Base-by-base conservation (phyloP, 2,329 filamentous ascomycete species). In the Curvularia spicifera region DNA sequence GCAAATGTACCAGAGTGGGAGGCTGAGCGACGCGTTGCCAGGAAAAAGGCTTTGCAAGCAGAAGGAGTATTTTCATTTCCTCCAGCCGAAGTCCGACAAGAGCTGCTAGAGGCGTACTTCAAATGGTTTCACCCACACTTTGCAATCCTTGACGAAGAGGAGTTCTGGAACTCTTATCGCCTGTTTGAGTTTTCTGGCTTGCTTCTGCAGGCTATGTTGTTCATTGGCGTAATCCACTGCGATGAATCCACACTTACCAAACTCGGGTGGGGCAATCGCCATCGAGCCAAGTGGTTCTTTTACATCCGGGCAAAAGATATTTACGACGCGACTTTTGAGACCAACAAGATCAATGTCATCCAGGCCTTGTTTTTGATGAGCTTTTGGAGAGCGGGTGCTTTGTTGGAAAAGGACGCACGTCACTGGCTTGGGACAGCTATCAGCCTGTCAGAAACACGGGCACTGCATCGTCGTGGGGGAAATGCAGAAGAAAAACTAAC, bases 61-160 rank as follows among this genome's bases (percentile, higher is more conserved):
- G 78, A 79, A 33, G 79, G 76, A 0, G 78, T 75, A 2, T 79
- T 85, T 42, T 77, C 78, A 0, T 79, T 84, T 24, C 83, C 83
- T 0, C 75, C 79, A 2, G 62, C 72, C 13, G 66, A 76, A 2
- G 75, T 80, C 18, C 79, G 80, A 42, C 72, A 81, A 4, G 76
- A 76, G 1, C 73, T 83, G 0, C 65, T 85, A 0, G 72, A 79
- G 18, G 83, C 83, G 0, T 86, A 85, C 70, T 86, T 86, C 53
- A 73, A 77, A 22, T 84, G 83, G 79, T 85, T 85, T 51, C 84
- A 86, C 60, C 83, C 84, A 0, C 82, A 82, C 53, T 86, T 85
- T 47, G 83, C 84, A 0, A 78, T 86, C 12, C 63, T 86, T 0
- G 82, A 85, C 61, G 78, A 82, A 4, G 71, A 73, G 0, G 78